These are phyloP conservation scores for Acorus calamus DNA, from an alignment of 106 monocot genomes.

Conservation along the genomic window DNA sequence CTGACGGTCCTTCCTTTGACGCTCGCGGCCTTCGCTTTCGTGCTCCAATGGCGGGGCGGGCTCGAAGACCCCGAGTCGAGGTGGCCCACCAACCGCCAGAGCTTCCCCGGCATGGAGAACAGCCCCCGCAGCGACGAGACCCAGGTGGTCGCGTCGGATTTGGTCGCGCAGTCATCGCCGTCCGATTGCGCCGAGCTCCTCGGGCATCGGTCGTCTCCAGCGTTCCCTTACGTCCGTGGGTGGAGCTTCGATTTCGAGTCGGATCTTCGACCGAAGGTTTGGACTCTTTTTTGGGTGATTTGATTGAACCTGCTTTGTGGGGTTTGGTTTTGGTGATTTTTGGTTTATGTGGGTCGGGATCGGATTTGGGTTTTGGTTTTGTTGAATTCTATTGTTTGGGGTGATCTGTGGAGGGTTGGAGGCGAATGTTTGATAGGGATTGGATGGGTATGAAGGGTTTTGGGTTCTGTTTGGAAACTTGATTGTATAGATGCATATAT, in stretches of 20 bases:
- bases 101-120: slow-evolving; percentile 88
- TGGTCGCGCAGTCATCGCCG: neutral
- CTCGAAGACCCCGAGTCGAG: slow-evolving; percentile 58
- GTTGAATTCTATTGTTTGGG: no score
- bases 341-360: no score
- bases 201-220: slow-evolving; percentile 30
- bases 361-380: no score
- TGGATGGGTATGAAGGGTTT: no score
- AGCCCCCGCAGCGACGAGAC: slow-evolving; percentile 15
- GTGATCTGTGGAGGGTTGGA: no score
- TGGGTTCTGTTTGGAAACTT: no score
- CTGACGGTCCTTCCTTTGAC: slow-evolving; percentile 64
- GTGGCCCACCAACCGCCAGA: slow-evolving; percentile 43
- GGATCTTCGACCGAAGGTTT: slow-evolving; percentile 60
- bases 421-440: no score
- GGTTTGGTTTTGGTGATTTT: no score
- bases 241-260: slow-evolving; percentile 45
- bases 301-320: no score
- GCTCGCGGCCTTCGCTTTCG: slow-evolving; percentile 71
- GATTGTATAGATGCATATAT: no score
- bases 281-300: no score
- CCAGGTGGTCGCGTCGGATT: neutral
- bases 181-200: slow-evolving; percentile 70
- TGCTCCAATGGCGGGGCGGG: slow-evolving; percentile 94
- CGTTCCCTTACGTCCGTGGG: slow-evolving; percentile 52